These are phyloP conservation scores for Barnettozyma wickerhamii DNA, from an alignment of 805 yeast species.

Conservation along the genomic window DNA sequence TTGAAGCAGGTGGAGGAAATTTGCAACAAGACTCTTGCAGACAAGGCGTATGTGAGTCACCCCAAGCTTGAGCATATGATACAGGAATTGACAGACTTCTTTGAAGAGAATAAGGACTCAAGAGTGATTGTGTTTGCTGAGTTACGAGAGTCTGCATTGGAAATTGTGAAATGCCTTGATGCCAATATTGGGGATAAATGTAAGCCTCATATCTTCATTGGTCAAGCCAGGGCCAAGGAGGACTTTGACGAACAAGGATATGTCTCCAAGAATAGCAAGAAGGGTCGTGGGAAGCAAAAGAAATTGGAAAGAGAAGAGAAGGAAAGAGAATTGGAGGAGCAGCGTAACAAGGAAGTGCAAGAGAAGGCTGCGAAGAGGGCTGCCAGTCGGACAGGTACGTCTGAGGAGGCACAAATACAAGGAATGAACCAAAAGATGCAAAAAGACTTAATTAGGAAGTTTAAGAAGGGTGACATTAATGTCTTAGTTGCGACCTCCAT, in stretches of 20 bases:
- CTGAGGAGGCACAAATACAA: conserved; percentile 68
- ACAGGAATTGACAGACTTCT: conserved; percentile 55
- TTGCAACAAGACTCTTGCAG: conserved; percentile 40
- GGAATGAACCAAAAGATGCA: conserved; percentile 94
- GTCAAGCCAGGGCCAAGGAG: conserved; percentile 78
- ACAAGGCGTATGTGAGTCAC: conserved; percentile 50
- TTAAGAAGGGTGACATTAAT: conserved; percentile 70
- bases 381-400: conserved; percentile 48
- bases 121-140: conserved; percentile 87
- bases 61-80: conserved; percentile 63
- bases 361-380: conserved; percentile 31
- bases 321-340: conserved; percentile 26
- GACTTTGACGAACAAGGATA: conserved; percentile 57
- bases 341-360: conserved; percentile 29
- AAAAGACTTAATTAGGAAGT: conserved; percentile 68
- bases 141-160: conserved; percentile 84
- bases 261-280: conserved; percentile 38
- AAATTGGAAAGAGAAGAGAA: conserved; percentile 29
- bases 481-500: conserved; percentile 92
- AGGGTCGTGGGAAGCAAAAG: conserved; percentile 38
- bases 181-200: conserved; percentile 30
- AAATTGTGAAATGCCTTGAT: conserved; percentile 67
- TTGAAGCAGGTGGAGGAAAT: conserved; percentile 40
- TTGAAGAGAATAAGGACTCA: conserved; percentile 44
- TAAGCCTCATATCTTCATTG: conserved; percentile 85